Conservation (phyloP, 441 rosid genomes). For the Aquilaria agallochum region DNA sequence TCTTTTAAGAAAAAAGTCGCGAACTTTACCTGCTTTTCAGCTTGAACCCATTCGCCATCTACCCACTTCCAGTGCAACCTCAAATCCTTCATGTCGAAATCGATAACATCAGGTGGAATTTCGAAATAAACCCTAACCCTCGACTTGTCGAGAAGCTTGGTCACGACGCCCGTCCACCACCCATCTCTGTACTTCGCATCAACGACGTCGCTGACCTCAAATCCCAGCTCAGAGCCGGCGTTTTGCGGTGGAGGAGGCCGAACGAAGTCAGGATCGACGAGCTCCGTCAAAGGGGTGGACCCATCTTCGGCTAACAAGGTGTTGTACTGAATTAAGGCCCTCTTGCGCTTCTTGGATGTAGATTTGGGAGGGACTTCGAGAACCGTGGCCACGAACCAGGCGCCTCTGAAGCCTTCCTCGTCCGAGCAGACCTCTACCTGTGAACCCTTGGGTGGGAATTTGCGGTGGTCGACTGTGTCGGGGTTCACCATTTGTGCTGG, state of each 20-base stretch:
- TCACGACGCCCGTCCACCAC: slow-evolving; percentile 46
- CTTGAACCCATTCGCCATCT: slow-evolving; percentile 40
- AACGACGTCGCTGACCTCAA: slow-evolving; percentile 32
- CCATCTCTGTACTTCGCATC: slow-evolving; percentile 35
- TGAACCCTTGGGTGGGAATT: slow-evolving; percentile 18
- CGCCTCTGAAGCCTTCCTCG: slow-evolving; percentile 23
- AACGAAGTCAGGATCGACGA: slow-evolving; percentile 22
- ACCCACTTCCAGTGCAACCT: slow-evolving; percentile 39
- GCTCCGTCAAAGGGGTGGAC: slow-evolving; percentile 19
- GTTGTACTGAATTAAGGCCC: slow-evolving; percentile 27
- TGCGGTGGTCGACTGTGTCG: slow-evolving; percentile 8
- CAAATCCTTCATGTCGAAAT: slow-evolving; percentile 26
- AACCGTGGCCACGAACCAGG: slow-evolving; percentile 33
- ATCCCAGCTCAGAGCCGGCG: slow-evolving; percentile 11
- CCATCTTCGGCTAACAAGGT: slow-evolving; percentile 30
- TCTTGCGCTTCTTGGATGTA: slow-evolving; percentile 38
- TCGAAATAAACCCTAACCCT: slow-evolving; percentile 32
- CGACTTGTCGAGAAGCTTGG: slow-evolving; percentile 20
- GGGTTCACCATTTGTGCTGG: slow-evolving; percentile 14
- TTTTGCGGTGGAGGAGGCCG: slow-evolving; percentile 40
- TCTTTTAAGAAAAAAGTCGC: background rate
- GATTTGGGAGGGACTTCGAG: slow-evolving; percentile 34
- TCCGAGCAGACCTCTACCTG: slow-evolving; percentile 31
- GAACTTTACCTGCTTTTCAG: slow-evolving; percentile 26
- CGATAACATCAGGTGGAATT: slow-evolving; percentile 31